Percentiles rank a stretch among this genome's conserved stretches.
Evolutionary conservation across 2,329 filamentous ascomycete species (phyloP).

Genomic region (Xylariaceae sp.): DNA sequence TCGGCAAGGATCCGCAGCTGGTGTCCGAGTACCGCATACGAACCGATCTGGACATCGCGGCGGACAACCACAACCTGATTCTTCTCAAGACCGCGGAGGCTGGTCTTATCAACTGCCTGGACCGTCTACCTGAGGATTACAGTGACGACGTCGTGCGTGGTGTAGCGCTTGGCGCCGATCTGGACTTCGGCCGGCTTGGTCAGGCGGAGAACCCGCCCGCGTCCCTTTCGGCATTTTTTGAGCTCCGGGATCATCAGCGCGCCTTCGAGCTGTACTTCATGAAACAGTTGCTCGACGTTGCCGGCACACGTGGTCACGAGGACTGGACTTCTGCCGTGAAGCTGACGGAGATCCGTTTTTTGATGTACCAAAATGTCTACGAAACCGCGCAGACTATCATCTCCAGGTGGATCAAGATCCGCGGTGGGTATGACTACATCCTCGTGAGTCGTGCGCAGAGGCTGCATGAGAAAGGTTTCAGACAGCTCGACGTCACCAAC

Average conservation of each 20-base stretch:
- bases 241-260: conserved; percentile 24
- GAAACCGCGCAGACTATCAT: conserved; percentile 31
- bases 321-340: conserved; percentile 31
- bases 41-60: conserved; percentile 22
- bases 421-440: conserved; percentile 33
- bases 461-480: conserved; percentile 29
- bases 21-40: conserved; percentile 18
- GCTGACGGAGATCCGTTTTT: conserved; percentile 33
- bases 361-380: conserved; percentile 31
- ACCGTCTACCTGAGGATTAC: conserved; percentile 22
- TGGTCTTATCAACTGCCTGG: conserved; percentile 29
- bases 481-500: conserved; percentile 24
- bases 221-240: conserved; percentile 28
- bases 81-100: conserved; percentile 29
- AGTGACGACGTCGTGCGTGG: conserved; percentile 31
- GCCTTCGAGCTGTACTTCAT: conserved; percentile 34
- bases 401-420: conserved; percentile 19
- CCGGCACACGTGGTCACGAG: conserved; percentile 34
- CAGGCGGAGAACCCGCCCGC: conserved; percentile 35
- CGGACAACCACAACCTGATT: conserved; percentile 32
- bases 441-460: conserved; percentile 29
- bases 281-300: conserved; percentile 36
- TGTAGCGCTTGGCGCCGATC: conserved; percentile 33
- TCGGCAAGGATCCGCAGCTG: conserved; percentile 35
- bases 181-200: conserved; percentile 37